These are phyloP conservation scores for Albugo candida DNA, from an alignment of 352 stramenopile genomes.

Conservation along the genomic window DNA sequence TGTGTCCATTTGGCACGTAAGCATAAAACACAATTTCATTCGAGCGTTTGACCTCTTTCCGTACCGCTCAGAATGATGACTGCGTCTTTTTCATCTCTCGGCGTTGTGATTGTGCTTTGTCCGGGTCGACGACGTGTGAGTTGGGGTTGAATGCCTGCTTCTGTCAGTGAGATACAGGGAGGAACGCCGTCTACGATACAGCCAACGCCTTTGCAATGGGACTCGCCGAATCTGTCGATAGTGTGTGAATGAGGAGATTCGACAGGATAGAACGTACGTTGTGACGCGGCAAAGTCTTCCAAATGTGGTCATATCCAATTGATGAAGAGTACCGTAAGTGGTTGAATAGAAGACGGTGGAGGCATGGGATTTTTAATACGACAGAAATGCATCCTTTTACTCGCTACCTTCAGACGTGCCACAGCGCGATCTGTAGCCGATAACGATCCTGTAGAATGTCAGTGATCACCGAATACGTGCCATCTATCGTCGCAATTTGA, in stretches of 20 bases:
- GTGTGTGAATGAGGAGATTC: neutral
- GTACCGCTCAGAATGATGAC: slow-evolving; percentile 96
- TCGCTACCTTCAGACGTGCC: too few relatives aligned
- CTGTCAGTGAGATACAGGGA: slow-evolving; percentile 86
- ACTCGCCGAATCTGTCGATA: slow-evolving; percentile 85
- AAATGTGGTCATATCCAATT: slow-evolving; percentile 76
- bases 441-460: too few relatives aligned
- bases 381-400: too few relatives aligned
- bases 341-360: too few relatives aligned
- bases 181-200: slow-evolving; percentile 95
- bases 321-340: too few relatives aligned
- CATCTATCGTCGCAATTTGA: too few relatives aligned
- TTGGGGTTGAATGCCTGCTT: slow-evolving; percentile 94
- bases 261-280: slow-evolving; percentile 30
- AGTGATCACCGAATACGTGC: too few relatives aligned
- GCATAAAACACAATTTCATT: slow-evolving; percentile 17
- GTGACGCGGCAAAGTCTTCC: slow-evolving; percentile 95
- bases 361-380: too few relatives aligned
- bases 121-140: slow-evolving; percentile 92
- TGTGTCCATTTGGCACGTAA: slow-evolving; percentile 36
- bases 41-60: slow-evolving; percentile 72
- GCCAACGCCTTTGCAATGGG: slow-evolving; percentile 94
- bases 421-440: too few relatives aligned
- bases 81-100: slow-evolving; percentile 92
- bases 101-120: slow-evolving; percentile 96